Conservation (phyloP, 306 rosid species). For the Rosa persica region DNA sequence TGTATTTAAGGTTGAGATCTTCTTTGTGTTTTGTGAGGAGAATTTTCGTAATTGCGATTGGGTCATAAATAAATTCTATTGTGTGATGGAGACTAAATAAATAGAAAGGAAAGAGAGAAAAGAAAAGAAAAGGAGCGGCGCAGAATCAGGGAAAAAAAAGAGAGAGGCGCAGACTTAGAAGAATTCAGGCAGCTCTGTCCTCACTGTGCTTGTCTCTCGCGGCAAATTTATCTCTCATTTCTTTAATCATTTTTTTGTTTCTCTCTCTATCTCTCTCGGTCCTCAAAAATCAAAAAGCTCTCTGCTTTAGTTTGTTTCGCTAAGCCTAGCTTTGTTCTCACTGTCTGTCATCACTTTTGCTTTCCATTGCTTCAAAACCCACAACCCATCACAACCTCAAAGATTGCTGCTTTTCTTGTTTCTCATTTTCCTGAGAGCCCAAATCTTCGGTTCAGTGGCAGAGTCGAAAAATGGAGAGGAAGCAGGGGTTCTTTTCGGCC, state of each 20-base stretch:
- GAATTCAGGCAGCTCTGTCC: background rate
- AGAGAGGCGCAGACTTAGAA: background rate
- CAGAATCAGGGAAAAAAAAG: slow-evolving; percentile 10
- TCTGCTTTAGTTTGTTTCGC: background rate
- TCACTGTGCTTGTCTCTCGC: background rate
- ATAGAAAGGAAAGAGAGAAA: background rate
- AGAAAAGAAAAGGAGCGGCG: background rate
- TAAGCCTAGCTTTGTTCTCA: slow-evolving; percentile 19
- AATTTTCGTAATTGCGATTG: background rate
- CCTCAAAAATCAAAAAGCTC: slow-evolving; percentile 11
- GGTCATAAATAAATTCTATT: background rate
- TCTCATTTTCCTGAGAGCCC: background rate
- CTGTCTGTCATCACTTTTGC: slow-evolving; percentile 20
- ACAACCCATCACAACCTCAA: background rate
- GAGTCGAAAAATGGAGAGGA: slow-evolving; percentile 65
- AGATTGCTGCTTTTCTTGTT: background rate
- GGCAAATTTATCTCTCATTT: slow-evolving; percentile 5
- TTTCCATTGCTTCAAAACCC: background rate
- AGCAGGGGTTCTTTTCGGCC: slow-evolving; percentile 84
- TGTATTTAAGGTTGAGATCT: background rate
- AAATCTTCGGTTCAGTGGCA: background rate
- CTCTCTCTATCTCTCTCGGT: background rate
- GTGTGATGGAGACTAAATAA: too few relatives aligned
- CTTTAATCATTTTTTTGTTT: background rate
- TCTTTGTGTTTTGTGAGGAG: background rate